These are phyloP conservation scores for Rosa chinensis DNA, from an alignment of 306 rosid genomes.

Conservation along the genomic window DNA sequence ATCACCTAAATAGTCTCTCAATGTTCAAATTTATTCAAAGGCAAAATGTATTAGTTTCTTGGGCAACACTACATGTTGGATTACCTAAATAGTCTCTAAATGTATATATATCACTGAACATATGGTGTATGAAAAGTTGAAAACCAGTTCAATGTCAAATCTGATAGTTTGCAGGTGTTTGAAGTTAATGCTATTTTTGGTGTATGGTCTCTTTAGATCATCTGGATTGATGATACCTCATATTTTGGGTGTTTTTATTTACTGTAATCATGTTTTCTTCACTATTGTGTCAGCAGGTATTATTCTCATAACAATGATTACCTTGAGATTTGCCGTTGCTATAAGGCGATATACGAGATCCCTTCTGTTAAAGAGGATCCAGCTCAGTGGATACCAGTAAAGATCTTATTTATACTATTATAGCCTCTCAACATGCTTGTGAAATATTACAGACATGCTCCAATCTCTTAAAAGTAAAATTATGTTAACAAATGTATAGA, in stretches of 20 bases:
- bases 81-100: background rate
- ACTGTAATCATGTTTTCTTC: background rate
- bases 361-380: slow-evolving; percentile 76
- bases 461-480: background rate
- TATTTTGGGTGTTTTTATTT: background rate
- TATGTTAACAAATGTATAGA: background rate
- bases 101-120: background rate
- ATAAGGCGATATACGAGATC: slow-evolving; percentile 77
- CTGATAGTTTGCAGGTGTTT: background rate
- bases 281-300: slow-evolving; percentile 46
- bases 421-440: background rate
- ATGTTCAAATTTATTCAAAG: too few relatives aligned
- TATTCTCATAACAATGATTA: slow-evolving; percentile 74
- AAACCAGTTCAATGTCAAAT: background rate
- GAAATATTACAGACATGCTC: too few relatives aligned
- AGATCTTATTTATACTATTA: slow-evolving; percentile 9
- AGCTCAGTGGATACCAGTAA: slow-evolving; percentile 68
- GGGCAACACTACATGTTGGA: background rate
- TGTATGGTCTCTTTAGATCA: background rate
- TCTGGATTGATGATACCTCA: background rate
- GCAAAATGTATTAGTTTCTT: too few relatives aligned
- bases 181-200: background rate
- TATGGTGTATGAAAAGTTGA: background rate
- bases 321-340: slow-evolving; percentile 92
- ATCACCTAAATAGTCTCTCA: background rate